Percentiles rank a stretch among this genome's conserved stretches.
phyloP scores from a whole-genome alignment of 345 rosid species.

The Gossypium longicalyx region DNA sequence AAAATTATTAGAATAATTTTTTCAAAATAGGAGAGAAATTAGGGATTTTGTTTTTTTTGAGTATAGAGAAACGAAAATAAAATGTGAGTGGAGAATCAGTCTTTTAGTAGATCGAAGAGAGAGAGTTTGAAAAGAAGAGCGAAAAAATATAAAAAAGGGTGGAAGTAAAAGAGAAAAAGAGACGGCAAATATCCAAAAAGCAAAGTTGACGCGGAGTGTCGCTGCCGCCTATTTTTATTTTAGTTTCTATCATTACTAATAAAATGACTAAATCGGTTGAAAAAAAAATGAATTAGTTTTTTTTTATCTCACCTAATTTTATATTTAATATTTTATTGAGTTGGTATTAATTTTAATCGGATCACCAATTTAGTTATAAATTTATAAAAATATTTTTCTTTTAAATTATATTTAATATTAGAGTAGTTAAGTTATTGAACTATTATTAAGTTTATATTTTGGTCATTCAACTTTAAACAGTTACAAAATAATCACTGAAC shows the following conservation, averaged over 20 bases:
- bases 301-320: not conserved
- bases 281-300: no score
- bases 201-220: constrained; percentile 45
- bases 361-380: no score
- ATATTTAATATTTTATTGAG: not conserved
- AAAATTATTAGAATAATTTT: not conserved
- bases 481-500: no score
- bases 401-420: no score
- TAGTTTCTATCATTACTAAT: not conserved
- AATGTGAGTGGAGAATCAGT: not conserved
- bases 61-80: not conserved
- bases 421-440: fast-evolving
- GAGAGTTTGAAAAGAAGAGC: not conserved
- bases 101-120: not conserved
- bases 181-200: constrained; percentile 24
- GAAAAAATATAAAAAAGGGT: no score
- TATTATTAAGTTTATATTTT: no score
- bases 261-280: not conserved
- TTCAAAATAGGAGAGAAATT: not conserved
- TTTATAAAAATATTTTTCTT: no score
- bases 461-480: fast-evolving
- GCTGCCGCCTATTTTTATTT: constrained; percentile 18
- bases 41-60: not conserved
- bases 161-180: not conserved
- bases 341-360: no score